A percentile compares a stretch with the other conserved stretches of the same genome.
phyloP scores from a whole-genome alignment of 768 basidiomycete genomes.

The Lactarius sanguifluus region DNA sequence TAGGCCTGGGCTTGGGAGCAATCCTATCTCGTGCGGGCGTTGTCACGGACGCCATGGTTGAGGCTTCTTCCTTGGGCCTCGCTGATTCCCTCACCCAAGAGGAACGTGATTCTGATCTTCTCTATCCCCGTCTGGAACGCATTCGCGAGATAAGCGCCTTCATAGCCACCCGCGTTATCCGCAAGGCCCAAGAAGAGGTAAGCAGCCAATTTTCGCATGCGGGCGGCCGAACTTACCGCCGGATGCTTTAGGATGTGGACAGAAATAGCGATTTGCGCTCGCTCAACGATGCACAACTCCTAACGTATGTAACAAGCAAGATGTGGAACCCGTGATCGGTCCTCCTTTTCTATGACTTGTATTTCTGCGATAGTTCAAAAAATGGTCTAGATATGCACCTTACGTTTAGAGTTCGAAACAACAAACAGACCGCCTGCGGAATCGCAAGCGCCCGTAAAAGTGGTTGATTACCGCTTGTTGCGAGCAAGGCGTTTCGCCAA shows the following conservation, averaged over 20 bases:
- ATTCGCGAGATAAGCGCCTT: constrained; percentile 81
- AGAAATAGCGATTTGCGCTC: constrained; percentile 45
- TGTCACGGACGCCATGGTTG: constrained; percentile 87
- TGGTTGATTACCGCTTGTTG: not conserved
- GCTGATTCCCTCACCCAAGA: constrained; percentile 69
- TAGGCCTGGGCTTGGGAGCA: constrained; percentile 73
- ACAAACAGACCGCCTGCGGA: not conserved
- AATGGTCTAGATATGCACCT: constrained; percentile 12
- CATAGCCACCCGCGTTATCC: constrained; percentile 75
- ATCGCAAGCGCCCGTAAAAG: constrained; percentile 2
- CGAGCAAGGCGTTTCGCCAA: not conserved
- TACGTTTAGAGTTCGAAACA: constrained; percentile 11
- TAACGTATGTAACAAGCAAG: constrained; percentile 54
- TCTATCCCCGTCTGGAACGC: constrained; percentile 84
- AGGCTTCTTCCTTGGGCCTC: constrained; percentile 80
- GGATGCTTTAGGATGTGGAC: constrained; percentile 32
- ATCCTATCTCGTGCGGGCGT: constrained; percentile 65
- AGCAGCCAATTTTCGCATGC: constrained; percentile 32
- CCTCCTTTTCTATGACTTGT: constrained; percentile 1
- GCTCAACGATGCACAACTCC: constrained; percentile 56
- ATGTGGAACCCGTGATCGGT: constrained; percentile 66
- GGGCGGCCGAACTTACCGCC: constrained; percentile 6
- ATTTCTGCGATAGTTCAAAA: constrained; percentile 14
- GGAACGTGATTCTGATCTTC: constrained; percentile 61
- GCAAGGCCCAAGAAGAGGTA: constrained; percentile 75